Evolutionary conservation across 441 rosid genomes (phyloP).

Genomic region (Populus hybrid): DNA sequence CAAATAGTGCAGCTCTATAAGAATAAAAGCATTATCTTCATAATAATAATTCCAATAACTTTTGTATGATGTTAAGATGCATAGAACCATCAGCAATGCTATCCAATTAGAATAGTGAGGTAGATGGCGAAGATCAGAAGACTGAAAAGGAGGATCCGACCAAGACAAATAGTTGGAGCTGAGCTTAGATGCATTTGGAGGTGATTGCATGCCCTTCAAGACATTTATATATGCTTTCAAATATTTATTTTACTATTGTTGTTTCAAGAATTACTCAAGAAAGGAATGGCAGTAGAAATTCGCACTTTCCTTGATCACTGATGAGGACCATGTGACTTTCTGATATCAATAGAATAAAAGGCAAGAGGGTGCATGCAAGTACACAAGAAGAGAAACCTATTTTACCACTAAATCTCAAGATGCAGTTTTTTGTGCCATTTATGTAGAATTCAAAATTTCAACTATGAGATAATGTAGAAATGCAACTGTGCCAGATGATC

Average conservation of each 20-base stretch:
- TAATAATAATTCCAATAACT: not conserved
- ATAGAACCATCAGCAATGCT: not conserved
- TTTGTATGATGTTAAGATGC: constrained; percentile 2
- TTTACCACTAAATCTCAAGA: not conserved
- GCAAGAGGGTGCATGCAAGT: not conserved
- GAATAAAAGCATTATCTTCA: not conserved
- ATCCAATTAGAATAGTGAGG: not conserved
- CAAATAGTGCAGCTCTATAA: constrained; percentile 5
- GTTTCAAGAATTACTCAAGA: not conserved
- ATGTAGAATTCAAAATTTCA: not conserved
- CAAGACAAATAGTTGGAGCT: not conserved
- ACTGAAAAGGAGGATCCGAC: not conserved
- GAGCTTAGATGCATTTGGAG: not conserved
- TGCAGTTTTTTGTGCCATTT: not conserved
- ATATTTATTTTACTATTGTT: not conserved
- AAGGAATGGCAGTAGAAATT: not conserved
- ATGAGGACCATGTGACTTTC: not conserved
- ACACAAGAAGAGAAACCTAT: not conserved
- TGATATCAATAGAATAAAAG: not conserved
- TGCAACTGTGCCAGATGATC: not conserved
- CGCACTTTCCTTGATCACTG: not conserved
- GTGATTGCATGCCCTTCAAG: not conserved
- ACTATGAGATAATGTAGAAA: not conserved
- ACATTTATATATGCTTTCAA: not conserved
- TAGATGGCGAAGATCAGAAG: not conserved